Base-by-base conservation (phyloP, 176 grass and related monocot species). In the Oryza longistaminata region DNA sequence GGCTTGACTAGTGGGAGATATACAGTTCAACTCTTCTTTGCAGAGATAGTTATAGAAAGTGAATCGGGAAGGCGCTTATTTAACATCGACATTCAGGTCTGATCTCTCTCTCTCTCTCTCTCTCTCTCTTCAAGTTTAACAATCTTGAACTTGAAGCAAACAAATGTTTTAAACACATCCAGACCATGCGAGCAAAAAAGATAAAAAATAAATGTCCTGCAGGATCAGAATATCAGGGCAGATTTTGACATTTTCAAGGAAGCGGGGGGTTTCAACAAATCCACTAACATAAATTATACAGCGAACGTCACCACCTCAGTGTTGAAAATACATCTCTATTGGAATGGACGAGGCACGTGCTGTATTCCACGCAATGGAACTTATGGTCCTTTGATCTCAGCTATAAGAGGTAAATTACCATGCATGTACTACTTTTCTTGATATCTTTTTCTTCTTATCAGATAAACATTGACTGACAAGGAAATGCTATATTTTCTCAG, bases 381-480 rank as follows among this genome's bases (percentile, higher is more conserved):
- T 53, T 93, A 93, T 52, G 92, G 92, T 71, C 92, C 86, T 40
- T 74, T 94, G 29, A 35, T 91, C 2, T 94, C 92, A 71, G 92
- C 92, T 78, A 88, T 94, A 90, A 80, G 73, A 84, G 81, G 80
- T 85, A 52, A 70, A 21, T 24, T 24, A 4, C 0, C 10, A 16
- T 14, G 22, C 24, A 81, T 26, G 8, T 7, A 22, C 76, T 29
- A 5, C 17, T 1, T 74, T 52, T 21, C 37, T 61, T 61, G 21
- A 61, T 45, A 31, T 60, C 19, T 68, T 33, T 33, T 66, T 65
- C n/a, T 74, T 5, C 66, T 68, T 66, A 64, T 2, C 19, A 21
- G 14, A n/a, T 72, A 73, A 15, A 10, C 13, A 80, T 48, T 48
- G 7, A 0, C 76, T 89, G 65, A 81, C 52, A 53, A 76, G 17